Percentiles rank a stretch among this genome's conserved stretches.
These are phyloP conservation scores for Chrysanthemum lavandulifolium DNA, from an alignment of 129 eudicot species.

Conservation along the genomic window DNA sequence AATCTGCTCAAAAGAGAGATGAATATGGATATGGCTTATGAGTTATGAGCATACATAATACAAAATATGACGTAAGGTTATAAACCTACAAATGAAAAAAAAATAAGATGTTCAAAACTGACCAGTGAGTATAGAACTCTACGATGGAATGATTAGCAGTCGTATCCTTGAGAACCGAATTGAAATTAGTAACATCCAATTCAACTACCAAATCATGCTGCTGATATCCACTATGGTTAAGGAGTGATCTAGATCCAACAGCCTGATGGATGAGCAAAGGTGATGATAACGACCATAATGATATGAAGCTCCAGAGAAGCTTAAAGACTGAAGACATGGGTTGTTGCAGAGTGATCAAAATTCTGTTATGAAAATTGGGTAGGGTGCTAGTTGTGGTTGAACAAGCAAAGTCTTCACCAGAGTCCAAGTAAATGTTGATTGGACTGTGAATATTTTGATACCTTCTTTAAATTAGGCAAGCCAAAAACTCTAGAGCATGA, in stretches of 20 bases:
- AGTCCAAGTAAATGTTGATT: not conserved
- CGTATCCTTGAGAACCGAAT: constrained; percentile 49
- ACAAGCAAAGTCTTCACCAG: not conserved
- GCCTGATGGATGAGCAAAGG: constrained; percentile 11
- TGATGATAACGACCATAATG: constrained; percentile 27
- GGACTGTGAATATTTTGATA: too few relatives aligned
- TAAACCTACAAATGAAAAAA: constrained; percentile 8
- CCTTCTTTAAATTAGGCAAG: not conserved
- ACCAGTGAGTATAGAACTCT: constrained; percentile 92
- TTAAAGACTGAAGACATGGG: constrained; percentile 34
- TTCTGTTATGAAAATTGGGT: not conserved
- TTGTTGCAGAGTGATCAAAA: constrained; percentile 10
- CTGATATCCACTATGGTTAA: constrained; percentile 22
- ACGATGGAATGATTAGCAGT: constrained; percentile 64
- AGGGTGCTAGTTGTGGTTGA: constrained; percentile 21
- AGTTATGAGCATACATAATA: too few relatives aligned
- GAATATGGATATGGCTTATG: not conserved
- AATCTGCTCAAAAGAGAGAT: not conserved
- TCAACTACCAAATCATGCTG: constrained; percentile 50
- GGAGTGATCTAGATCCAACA: constrained; percentile 55
- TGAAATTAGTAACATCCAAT: constrained; percentile 65
- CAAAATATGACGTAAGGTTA: too few relatives aligned
- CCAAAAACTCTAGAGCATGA: not conserved
- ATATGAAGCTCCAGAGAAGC: constrained; percentile 21
- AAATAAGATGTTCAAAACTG: constrained; percentile 14